These are phyloP conservation scores for Mesembryanthemum crystallinum DNA, from an alignment of 148 eudicot genomes.

Conservation along the genomic window DNA sequence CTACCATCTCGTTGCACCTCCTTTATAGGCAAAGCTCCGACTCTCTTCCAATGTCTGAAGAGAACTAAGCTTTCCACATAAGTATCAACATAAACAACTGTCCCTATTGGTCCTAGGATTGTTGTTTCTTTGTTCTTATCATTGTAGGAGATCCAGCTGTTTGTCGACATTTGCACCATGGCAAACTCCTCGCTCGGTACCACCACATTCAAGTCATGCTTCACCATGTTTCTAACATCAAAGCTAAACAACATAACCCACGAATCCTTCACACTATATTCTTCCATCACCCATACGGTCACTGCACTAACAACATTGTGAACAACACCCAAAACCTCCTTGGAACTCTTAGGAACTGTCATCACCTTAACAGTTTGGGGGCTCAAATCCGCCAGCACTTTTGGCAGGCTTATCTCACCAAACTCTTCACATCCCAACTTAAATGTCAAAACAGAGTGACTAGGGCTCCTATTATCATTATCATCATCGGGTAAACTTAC, in stretches of 20 bases:
- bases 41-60: neutral
- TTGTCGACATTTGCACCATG: neutral
- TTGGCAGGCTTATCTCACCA: slow-evolving; percentile 10
- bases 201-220: slow-evolving; percentile 15
- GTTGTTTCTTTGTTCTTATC: neutral
- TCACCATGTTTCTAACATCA: neutral
- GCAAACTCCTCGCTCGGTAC: neutral
- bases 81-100: slow-evolving; percentile 4
- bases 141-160: slow-evolving; percentile 11
- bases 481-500: neutral
- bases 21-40: neutral
- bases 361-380: slow-evolving; percentile 7
- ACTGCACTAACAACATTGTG: neutral
- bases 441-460: slow-evolving; percentile 12
- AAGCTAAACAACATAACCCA: slow-evolving; percentile 15
- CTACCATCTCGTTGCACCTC: neutral
- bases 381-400: neutral
- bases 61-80: slow-evolving; percentile 17
- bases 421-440: neutral
- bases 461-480: neutral
- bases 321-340: slow-evolving; percentile 13
- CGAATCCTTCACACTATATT: slow-evolving; percentile 11
- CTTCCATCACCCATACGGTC: slow-evolving; percentile 21
- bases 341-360: neutral
- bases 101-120: neutral